Conservation (phyloP, 306 rosid genomes). For the Citrullus amarus region DNA sequence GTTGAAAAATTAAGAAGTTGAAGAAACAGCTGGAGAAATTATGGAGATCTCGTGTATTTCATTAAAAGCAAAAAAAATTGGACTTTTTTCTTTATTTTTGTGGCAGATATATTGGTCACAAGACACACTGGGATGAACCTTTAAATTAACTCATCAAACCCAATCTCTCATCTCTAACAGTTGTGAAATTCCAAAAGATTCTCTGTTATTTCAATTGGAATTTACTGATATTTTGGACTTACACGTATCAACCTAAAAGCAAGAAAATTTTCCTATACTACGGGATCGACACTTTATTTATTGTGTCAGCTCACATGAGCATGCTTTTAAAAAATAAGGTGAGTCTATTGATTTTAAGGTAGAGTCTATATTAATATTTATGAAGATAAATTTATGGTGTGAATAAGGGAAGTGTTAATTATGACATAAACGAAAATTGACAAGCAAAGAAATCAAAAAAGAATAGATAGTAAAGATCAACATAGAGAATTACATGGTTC, state of each 20-base stretch:
- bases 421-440: no score
- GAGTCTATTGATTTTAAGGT: no score
- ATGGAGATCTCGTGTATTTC: constrained; percentile 42
- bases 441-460: no score
- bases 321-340: no score
- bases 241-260: not conserved
- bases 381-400: no score
- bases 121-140: not conserved
- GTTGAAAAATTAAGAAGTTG: constrained; percentile 25
- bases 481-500: no score
- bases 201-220: not conserved
- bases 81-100: not conserved
- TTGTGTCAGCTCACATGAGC: no score
- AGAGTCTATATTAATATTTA: no score
- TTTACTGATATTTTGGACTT: not conserved
- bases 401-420: no score
- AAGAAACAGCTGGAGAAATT: constrained; percentile 29
- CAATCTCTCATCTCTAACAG: not conserved
- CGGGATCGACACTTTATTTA: no score
- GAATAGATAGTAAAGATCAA: no score
- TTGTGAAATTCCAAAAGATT: not conserved
- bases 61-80: constrained; percentile 4
- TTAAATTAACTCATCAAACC: not conserved
- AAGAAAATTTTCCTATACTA: no score
- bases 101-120: not conserved